Percentiles rank a stretch among this genome's conserved stretches.
These are phyloP conservation scores for Globisporangium canariense DNA, from an alignment of 352 stramenopile species.

Conservation along the genomic window DNA sequence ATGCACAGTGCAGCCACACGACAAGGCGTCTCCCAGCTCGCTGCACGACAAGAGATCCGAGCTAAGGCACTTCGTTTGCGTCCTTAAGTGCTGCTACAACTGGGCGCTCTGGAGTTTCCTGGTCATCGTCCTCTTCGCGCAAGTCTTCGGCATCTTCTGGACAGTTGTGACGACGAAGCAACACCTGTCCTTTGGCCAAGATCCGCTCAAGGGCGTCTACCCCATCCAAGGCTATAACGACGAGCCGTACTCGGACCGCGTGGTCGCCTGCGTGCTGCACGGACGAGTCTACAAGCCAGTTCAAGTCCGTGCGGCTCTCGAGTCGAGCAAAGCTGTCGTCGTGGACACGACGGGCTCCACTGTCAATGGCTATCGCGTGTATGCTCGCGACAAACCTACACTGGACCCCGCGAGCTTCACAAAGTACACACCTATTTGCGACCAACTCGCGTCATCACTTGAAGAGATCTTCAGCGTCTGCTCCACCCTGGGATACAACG, in stretches of 20 bases:
- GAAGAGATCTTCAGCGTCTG: conserved; percentile 21
- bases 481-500: conserved; percentile 23
- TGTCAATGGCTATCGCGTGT: conserved; percentile 8
- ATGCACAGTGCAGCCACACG: background rate
- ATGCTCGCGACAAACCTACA: background rate
- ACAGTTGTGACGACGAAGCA: conserved; percentile 3
- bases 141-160: conserved; percentile 27
- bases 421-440: conserved; percentile 14
- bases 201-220: conserved; percentile 10
- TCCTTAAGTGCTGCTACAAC: conserved; percentile 16
- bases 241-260: conserved; percentile 39
- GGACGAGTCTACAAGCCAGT: conserved; percentile 27
- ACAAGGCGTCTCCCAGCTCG: background rate
- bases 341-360: conserved; percentile 30
- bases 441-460: conserved; percentile 16
- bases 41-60: background rate
- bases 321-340: background rate
- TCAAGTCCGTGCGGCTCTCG: conserved; percentile 9
- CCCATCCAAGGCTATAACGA: conserved; percentile 37
- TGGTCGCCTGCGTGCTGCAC: conserved; percentile 30
- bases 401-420: background rate
- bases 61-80: background rate
- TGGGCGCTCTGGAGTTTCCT: conserved; percentile 34
- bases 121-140: conserved; percentile 21
- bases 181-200: conserved; percentile 12